Evolutionary conservation across 805 yeast species (phyloP).

Genomic region (Yarrowia bubula): DNA sequence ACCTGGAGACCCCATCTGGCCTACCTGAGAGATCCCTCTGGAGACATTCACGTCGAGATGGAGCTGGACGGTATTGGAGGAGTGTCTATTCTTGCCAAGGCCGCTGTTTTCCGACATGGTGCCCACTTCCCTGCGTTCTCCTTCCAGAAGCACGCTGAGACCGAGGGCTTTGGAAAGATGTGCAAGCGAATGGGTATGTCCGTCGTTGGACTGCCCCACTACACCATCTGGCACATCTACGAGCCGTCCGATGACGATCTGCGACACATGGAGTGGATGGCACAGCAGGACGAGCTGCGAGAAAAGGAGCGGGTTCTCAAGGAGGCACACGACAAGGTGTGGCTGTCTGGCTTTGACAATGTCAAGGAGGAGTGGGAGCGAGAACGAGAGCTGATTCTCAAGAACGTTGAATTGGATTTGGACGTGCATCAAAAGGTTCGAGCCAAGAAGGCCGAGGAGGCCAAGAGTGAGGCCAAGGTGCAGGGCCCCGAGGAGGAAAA

Average conservation of each 20-base stretch:
- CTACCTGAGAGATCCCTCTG: constrained; percentile 89
- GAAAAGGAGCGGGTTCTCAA: constrained; percentile 40
- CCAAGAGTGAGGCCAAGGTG: constrained; percentile 30
- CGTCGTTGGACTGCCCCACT: constrained; percentile 92
- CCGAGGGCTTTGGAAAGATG: constrained; percentile 94
- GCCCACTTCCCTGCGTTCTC: constrained; percentile 96
- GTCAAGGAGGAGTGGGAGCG: constrained; percentile 69
- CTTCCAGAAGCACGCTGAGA: constrained; percentile 93
- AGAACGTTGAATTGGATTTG: constrained; percentile 58
- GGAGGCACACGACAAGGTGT: constrained; percentile 45
- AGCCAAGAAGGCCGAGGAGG: constrained; percentile 31
- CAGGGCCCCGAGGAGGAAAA: constrained; percentile 10
- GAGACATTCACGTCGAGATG: constrained; percentile 84
- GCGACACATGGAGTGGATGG: constrained; percentile 58
- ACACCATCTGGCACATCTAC: constrained; percentile 95
- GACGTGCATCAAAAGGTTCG: constrained; percentile 28
- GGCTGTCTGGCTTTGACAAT: constrained; percentile 76
- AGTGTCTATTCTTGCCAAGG: constrained; percentile 86
- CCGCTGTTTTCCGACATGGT: constrained; percentile 80
- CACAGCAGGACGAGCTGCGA: constrained; percentile 43
- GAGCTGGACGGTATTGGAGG: constrained; percentile 97
- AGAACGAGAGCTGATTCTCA: constrained; percentile 68
- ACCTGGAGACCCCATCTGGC: constrained; percentile 98
- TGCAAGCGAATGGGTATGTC: constrained; percentile 82
- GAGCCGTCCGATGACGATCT: constrained; percentile 94